Conservation (phyloP, 768 basidiomycete genomes). For the Termitomyces sp. region DNA sequence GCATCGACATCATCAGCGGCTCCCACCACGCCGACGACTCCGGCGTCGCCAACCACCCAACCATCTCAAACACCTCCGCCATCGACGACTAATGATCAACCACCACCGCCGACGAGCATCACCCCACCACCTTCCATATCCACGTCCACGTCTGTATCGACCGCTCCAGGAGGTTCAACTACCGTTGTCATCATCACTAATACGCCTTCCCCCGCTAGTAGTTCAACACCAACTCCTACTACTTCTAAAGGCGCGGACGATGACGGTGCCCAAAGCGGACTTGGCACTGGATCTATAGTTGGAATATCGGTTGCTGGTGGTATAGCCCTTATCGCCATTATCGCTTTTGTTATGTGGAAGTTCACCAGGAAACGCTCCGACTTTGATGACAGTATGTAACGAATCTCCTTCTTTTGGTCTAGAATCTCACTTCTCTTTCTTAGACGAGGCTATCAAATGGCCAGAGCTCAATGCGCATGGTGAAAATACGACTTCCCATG, state of each 20-base stretch:
- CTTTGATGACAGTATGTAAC: conserved; percentile 72
- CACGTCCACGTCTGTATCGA: conserved; percentile 9
- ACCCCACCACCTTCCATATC: conserved; percentile 4
- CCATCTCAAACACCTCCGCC: not conserved
- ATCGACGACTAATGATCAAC: not conserved
- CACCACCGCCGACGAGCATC: conserved; percentile 4
- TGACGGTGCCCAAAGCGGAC: conserved; percentile 26
- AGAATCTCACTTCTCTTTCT: not conserved
- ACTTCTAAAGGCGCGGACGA: conserved; percentile 18
- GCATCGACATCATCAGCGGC: conserved; percentile 3
- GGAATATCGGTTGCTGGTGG: conserved; percentile 82
- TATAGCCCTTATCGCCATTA: conserved; percentile 63
- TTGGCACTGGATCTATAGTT: conserved; percentile 69
- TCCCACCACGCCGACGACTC: conserved; percentile 3
- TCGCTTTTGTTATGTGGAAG: conserved; percentile 82
- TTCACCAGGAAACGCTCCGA: conserved; percentile 75
- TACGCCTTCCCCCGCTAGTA: conserved; percentile 21
- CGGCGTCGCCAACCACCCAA: not conserved
- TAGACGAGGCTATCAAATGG: conserved; percentile 88
- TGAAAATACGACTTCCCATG: conserved; percentile 41
- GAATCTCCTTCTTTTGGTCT: not conserved
- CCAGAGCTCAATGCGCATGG: conserved; percentile 76
- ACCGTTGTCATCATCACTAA: conserved; percentile 20
- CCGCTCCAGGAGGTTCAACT: conserved; percentile 18
- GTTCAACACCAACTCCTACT: conserved; percentile 25